Evolutionary conservation across 2,329 filamentous ascomycete species (phyloP), one percentile per base, ranked within the genome.

Genomic region (Scedosporium dehoogii): DNA sequence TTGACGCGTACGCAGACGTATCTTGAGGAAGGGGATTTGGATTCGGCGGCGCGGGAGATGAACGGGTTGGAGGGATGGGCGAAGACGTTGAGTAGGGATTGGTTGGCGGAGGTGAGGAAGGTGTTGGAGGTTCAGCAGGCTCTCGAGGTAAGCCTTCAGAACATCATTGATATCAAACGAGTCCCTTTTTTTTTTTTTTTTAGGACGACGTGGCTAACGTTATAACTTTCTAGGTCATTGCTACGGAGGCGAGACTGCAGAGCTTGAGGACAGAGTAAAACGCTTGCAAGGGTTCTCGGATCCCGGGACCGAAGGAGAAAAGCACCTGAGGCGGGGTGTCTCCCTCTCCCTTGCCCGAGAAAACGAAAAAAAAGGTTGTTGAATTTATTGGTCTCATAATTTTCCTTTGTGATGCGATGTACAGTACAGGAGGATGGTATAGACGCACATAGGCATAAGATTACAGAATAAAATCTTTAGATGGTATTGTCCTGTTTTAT

Each of bases 111-210:
- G 80, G 90, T 92, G 65, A 86, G 94, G 73, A 89, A 92, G 78
- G 91, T 96, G 67, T 80, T 99, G 70, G 94, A 99, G 78, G 94
- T 97, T 67, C 88, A 90, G 77, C 94, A 99, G 78, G 94, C 94
- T 70, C 81, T 99, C 70, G 94, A 99, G 76, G 94, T 96, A 33
- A 57, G 41, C 59, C 29, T 21, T 61, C 18, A 2, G 4, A 18
- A 3, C 44, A 3, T 48, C 21, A n/a, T 48, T 59, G 29, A 46
- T 61, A 48, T 42, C 38, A 55, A 3, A 27, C 46, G 14, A 58
- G 14, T 59, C 60, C 23, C n/a, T 58, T 42, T 60, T 57, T 21
- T 58, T 42, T 60, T 57, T 21, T 61, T 23, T 59, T 46, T 42
- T 44, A 16, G 55, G n/a, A 44, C 23, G 18, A 63, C 12, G 16